Percentiles rank a stretch among this genome's conserved stretches.
These are phyloP conservation scores for Jacaranda copaia DNA, from an alignment of 257 asterid species.

Conservation along the genomic window DNA sequence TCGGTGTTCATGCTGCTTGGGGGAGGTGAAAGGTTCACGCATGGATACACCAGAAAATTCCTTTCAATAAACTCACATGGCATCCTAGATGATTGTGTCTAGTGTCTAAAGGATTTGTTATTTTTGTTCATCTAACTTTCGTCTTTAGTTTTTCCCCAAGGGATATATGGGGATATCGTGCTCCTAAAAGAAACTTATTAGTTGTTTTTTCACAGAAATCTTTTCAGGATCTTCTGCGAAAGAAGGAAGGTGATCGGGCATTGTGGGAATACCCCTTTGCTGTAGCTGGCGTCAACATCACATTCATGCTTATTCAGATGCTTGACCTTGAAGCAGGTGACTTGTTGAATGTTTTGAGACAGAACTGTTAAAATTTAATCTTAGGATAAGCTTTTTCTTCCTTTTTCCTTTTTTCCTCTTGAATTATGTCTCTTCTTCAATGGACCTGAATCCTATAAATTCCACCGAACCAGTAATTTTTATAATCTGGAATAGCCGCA, in stretches of 20 bases:
- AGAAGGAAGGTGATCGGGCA: constrained; percentile 96
- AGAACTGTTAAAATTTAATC: constrained; percentile 5
- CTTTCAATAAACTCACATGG: constrained; percentile 14
- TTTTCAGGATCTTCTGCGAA: constrained; percentile 94
- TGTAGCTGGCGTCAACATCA: constrained; percentile 98
- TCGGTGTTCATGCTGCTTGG: no score
- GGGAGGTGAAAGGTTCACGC: no score
- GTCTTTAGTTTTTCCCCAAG: constrained; percentile 6
- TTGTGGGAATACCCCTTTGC: constrained; percentile 99
- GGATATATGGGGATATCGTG: constrained; percentile 12
- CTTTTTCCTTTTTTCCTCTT: background rate
- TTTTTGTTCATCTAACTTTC: constrained; percentile 20
- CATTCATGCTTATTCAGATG: constrained; percentile 99
- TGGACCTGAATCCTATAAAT: constrained; percentile 28
- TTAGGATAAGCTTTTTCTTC: background rate
- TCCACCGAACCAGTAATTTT: background rate
- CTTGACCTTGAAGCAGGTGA: constrained; percentile 98
- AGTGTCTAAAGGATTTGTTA: background rate
- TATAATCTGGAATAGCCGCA: constrained; percentile 19
- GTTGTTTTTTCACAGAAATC: constrained; percentile 67
- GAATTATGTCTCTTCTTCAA: constrained; percentile 2
- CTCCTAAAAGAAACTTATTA: constrained; percentile 29
- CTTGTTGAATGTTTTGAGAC: constrained; percentile 30
- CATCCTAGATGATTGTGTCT: constrained; percentile 4
- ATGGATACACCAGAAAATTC: constrained; percentile 6